Percentiles rank a stretch among this genome's conserved stretches.
These are phyloP conservation scores for Phytophthora sp. DNA, from an alignment of 352 stramenopile species.

Conservation along the genomic window DNA sequence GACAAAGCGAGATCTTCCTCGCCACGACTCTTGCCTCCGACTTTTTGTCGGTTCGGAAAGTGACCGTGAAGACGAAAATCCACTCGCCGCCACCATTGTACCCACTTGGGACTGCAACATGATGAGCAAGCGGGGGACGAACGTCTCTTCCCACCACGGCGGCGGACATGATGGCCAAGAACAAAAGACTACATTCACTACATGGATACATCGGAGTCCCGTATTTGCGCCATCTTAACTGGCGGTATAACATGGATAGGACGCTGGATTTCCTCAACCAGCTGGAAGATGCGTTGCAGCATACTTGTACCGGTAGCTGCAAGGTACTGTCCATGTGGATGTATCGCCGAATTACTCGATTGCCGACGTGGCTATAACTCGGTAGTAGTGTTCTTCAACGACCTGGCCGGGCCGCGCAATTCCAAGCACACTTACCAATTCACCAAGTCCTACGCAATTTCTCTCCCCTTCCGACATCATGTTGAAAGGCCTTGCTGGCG, in stretches of 20 bases:
- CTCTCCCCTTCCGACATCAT: constrained; percentile 25
- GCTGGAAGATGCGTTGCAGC: constrained; percentile 5
- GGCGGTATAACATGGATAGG: not conserved
- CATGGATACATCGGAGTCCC: constrained; percentile 13
- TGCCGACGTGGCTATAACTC: constrained; percentile 12
- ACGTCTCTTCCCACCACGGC: constrained; percentile 11
- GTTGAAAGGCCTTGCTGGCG: constrained; percentile 59
- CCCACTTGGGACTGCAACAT: constrained; percentile 25
- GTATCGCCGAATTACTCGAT: constrained; percentile 21
- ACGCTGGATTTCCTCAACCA: constrained; percentile 23
- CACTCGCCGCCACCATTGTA: constrained; percentile 5
- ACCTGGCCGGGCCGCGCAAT: not conserved
- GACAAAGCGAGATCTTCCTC: not conserved
- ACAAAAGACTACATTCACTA: constrained; percentile 18
- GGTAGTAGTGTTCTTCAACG: not conserved
- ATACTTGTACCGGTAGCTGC: not conserved
- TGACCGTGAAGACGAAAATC: constrained; percentile 24
- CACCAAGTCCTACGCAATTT: not conserved
- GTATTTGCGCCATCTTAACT: not conserved
- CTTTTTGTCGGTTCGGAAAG: not conserved
- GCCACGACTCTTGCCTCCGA: too few species aligned
- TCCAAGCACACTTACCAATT: constrained; percentile 18
- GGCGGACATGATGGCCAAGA: constrained; percentile 13
- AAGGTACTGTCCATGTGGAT: too few species aligned
- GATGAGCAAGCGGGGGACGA: constrained; percentile 8